phyloP scores from a whole-genome alignment of 2,329 filamentous ascomycete species.

The Ilyonectria mors-panacis region DNA sequence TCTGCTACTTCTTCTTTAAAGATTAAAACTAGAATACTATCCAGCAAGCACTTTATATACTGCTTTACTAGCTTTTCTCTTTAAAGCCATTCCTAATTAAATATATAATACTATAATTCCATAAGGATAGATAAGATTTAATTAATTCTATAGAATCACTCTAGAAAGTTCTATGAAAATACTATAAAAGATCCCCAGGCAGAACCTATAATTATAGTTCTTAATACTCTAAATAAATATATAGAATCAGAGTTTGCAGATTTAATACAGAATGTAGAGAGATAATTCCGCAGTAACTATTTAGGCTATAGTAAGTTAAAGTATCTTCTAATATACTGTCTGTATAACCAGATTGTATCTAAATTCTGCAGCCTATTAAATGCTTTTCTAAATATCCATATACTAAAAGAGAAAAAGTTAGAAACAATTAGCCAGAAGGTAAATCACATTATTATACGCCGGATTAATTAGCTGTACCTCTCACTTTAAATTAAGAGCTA shows the following conservation, averaged over 20 bases:
- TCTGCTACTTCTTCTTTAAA: constrained; percentile 62
- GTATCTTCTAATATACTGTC: too few species aligned
- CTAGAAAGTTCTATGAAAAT: constrained; percentile 52
- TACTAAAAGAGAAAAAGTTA: constrained; percentile 56
- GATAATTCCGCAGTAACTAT: constrained; percentile 6
- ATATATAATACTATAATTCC: constrained; percentile 49
- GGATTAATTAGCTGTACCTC: constrained; percentile 44
- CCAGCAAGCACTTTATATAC: constrained; percentile 54
- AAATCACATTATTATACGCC: constrained; percentile 51
- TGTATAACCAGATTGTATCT: constrained; percentile 49
- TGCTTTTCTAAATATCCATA: constrained; percentile 49
- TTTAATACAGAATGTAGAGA: constrained; percentile 35
- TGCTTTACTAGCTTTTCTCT: constrained; percentile 58
- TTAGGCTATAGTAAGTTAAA: not conserved
- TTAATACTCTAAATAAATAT: constrained; percentile 60
- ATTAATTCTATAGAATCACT: constrained; percentile 43
- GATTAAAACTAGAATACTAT: constrained; percentile 54
- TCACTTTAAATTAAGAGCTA: constrained; percentile 27
- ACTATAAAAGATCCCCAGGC: constrained; percentile 42
- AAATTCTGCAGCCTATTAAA: constrained; percentile 42
- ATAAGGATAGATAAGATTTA: constrained; percentile 43
- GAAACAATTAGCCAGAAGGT: too few species aligned
- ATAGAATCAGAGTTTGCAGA: constrained; percentile 35
- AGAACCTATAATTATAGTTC: constrained; percentile 51
- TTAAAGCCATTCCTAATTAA: constrained; percentile 50